Conservation (phyloP, 2,329 filamentous ascomycete genomes). For the Ambrosiella cleistominuta region DNA sequence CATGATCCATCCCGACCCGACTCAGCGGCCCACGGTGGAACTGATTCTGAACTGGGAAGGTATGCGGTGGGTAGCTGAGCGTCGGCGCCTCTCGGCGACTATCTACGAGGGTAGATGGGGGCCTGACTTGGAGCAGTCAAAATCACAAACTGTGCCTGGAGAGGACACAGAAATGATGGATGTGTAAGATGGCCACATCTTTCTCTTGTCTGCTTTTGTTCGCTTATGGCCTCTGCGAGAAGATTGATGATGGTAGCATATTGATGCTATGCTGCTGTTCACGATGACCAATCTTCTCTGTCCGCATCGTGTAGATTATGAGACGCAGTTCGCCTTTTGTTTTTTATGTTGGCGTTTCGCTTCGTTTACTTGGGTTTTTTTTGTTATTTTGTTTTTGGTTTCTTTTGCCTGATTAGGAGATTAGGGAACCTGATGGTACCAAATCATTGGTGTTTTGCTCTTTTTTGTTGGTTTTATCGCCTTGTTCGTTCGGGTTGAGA, state of each 20-base stretch:
- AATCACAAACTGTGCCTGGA: conserved; percentile 22
- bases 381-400: neutral
- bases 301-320: conserved; percentile 8
- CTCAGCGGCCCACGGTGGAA: conserved; percentile 53
- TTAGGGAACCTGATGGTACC: neutral
- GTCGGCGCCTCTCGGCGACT: conserved; percentile 74
- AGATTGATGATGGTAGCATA: neutral
- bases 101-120: conserved; percentile 95
- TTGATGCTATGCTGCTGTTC: neutral
- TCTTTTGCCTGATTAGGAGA: neutral
- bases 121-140: conserved; percentile 30
- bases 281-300: neutral
- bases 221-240: neutral
- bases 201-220: conserved; percentile 7
- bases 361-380: neutral
- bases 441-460: neutral
- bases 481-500: neutral
- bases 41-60: conserved; percentile 58
- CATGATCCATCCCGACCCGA: conserved; percentile 69
- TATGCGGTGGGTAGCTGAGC: conserved; percentile 59
- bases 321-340: neutral
- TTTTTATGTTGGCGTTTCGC: neutral
- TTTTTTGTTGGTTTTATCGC: neutral
- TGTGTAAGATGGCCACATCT: conserved; percentile 23
- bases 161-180: conserved; percentile 46